A percentile compares a stretch with the other conserved stretches of the same genome.
These are phyloP conservation scores for Cornus florida DNA, from an alignment of 148 eudicot species.

Conservation along the genomic window DNA sequence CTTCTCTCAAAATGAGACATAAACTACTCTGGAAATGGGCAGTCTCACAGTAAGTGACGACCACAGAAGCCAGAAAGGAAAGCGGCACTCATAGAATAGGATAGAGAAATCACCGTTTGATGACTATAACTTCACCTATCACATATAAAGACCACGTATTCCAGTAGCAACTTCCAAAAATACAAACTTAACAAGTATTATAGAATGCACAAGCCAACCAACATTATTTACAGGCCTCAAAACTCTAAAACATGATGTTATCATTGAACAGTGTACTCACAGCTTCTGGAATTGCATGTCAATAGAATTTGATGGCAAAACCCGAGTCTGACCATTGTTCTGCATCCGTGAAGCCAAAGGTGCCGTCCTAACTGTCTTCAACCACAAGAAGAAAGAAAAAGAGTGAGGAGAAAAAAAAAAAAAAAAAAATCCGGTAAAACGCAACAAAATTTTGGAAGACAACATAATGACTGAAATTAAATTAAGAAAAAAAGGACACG, in stretches of 20 bases:
- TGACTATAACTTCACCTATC: too few relatives aligned
- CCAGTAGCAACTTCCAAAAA: background rate
- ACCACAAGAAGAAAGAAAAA: slow-evolving; percentile 30
- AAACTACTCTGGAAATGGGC: too few relatives aligned
- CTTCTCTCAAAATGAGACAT: too few relatives aligned
- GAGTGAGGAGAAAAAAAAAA: slow-evolving; percentile 2
- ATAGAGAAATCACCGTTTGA: too few relatives aligned
- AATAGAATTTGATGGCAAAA: slow-evolving; percentile 39
- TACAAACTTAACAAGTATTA: background rate
- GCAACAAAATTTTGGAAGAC: background rate
- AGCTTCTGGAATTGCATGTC: slow-evolving; percentile 66
- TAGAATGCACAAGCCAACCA: background rate
- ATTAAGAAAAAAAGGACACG: background rate
- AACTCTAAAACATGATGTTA: background rate
- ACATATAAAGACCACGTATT: background rate
- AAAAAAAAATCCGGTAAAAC: background rate
- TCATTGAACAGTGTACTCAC: slow-evolving; percentile 47
- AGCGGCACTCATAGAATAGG: too few relatives aligned
- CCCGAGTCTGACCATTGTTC: slow-evolving; percentile 35
- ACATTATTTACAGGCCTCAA: slow-evolving; percentile 2
- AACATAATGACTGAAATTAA: background rate
- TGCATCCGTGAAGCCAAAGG: slow-evolving; percentile 55
- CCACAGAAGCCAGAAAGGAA: too few relatives aligned
- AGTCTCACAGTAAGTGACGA: too few relatives aligned
- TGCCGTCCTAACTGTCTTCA: slow-evolving; percentile 38